phyloP scores from a whole-genome alignment of 768 basidiomycete genomes.

The Neoboletus subvelutipes region DNA sequence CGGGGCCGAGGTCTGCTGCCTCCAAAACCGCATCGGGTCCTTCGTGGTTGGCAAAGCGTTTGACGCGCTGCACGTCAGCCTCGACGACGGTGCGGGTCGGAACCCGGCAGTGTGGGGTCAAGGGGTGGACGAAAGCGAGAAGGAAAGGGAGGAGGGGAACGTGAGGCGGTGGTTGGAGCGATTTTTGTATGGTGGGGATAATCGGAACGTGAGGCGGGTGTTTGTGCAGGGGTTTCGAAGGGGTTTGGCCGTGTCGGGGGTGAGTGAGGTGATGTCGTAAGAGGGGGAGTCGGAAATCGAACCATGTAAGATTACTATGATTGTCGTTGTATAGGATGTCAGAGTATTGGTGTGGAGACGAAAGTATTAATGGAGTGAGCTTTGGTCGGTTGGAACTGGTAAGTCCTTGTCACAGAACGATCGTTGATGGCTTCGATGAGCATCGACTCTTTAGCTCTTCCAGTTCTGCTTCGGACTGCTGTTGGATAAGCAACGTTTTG shows the following conservation, averaged over 20 bases:
- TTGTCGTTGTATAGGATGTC: neutral
- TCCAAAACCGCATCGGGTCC: conserved; percentile 66
- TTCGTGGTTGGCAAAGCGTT: conserved; percentile 81
- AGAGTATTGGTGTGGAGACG: conserved; percentile 4
- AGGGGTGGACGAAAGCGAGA: conserved; percentile 25
- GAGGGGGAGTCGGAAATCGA: neutral
- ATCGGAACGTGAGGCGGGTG: conserved; percentile 75
- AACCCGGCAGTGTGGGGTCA: conserved; percentile 58
- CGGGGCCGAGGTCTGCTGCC: conserved; percentile 76
- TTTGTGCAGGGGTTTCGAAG: conserved; percentile 68
- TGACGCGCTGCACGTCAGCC: conserved; percentile 76
- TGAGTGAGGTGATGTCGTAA: neutral
- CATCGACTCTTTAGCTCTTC: no score
- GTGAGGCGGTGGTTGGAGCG: conserved; percentile 67
- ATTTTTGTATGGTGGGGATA: conserved; percentile 84
- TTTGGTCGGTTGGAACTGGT: no score
- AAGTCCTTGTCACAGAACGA: no score
- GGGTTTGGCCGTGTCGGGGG: no score
- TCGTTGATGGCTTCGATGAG: no score
- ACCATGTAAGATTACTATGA: neutral
- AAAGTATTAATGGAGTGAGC: no score
- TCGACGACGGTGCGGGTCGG: conserved; percentile 41
- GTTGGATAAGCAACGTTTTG: no score
- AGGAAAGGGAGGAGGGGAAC: conserved; percentile 17
- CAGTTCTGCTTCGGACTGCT: no score